Evolutionary conservation across 2,329 filamentous ascomycete species (phyloP).

Genomic region (Calonectria montana): DNA sequence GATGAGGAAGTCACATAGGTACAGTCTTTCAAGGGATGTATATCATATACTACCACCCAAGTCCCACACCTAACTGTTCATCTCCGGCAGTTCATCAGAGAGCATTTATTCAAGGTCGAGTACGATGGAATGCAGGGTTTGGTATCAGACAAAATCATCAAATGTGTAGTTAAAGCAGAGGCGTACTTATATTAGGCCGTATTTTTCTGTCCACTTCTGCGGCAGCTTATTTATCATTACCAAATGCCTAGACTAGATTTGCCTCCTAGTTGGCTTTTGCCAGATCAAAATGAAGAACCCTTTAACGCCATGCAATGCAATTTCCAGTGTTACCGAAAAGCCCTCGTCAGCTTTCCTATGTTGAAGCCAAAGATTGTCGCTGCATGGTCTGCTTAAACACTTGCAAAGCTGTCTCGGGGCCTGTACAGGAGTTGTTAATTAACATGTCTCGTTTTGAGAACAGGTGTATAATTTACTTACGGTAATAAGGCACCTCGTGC

Average conservation of each 20-base stretch:
- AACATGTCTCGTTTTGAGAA: background rate
- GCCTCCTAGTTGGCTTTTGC: background rate
- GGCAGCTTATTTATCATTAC: background rate
- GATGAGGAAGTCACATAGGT: too few relatives aligned
- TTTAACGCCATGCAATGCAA: background rate
- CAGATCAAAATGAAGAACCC: background rate
- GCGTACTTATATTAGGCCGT: background rate
- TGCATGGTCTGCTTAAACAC: conserved; percentile 44
- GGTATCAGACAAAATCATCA: background rate
- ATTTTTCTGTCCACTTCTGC: background rate
- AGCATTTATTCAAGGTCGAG: background rate
- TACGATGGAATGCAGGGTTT: background rate
- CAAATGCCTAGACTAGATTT: background rate
- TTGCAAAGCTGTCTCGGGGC: conserved; percentile 41
- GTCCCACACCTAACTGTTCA: background rate
- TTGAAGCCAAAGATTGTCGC: conserved; percentile 31
- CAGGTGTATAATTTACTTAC: conserved; percentile 24
- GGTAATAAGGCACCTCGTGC: conserved; percentile 64
- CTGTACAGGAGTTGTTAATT: conserved; percentile 11
- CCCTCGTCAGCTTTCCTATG: conserved; percentile 15
- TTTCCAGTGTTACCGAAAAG: background rate
- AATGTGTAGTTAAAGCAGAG: too few relatives aligned
- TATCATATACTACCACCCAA: background rate
- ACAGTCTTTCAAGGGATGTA: too few relatives aligned
- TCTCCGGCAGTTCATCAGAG: background rate